Evolutionary conservation across 306 rosid genomes (phyloP).

Genomic region (Luffa acutangula): DNA sequence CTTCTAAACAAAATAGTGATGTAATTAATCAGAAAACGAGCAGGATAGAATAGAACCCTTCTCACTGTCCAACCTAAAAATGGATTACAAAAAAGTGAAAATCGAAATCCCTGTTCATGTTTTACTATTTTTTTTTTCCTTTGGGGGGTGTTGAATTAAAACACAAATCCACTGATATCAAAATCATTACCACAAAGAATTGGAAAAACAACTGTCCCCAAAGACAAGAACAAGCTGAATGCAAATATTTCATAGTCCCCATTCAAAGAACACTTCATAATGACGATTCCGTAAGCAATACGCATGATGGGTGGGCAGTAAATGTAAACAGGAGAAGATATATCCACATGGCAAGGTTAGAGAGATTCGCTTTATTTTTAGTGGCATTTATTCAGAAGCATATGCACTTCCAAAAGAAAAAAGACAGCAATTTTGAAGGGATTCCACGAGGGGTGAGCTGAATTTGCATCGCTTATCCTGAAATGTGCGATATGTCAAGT

Average conservation of each 20-base stretch:
- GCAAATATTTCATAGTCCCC: neutral
- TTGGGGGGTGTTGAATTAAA: neutral
- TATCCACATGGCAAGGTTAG: neutral
- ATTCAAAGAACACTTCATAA: neutral
- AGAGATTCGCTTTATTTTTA: neutral
- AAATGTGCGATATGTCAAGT: conserved; percentile 28
- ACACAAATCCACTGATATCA: neutral
- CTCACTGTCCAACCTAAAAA: neutral
- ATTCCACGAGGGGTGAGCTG: neutral
- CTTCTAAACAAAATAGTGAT: neutral
- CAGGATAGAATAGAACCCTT: neutral
- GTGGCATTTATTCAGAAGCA: neutral
- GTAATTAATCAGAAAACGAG: neutral
- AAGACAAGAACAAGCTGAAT: neutral
- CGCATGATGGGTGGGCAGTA: conserved; percentile 1
- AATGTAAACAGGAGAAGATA: neutral
- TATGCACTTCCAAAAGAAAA: neutral
- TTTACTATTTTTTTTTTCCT: neutral
- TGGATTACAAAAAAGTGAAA: neutral
- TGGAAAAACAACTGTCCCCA: neutral
- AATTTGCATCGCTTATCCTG: conserved; percentile 1
- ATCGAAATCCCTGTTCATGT: neutral
- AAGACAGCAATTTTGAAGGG: neutral
- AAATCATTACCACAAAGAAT: neutral
- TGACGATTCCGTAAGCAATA: neutral